phyloP scores from a whole-genome alignment of 352 stramenopile genomes.

The Phytophthora cryptogea region DNA sequence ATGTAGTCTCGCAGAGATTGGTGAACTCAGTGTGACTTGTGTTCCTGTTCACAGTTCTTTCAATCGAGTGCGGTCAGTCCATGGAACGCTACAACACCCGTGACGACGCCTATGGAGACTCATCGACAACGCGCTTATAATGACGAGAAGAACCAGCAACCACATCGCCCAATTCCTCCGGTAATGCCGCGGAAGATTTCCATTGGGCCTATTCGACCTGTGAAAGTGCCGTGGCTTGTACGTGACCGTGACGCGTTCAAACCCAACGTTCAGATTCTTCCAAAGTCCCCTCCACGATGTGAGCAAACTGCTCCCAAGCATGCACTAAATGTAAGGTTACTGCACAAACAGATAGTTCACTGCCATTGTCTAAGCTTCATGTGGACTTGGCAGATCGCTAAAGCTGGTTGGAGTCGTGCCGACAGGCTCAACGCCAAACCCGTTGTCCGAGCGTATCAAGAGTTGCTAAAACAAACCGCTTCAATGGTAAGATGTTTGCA shows the following conservation, averaged over 20 bases:
- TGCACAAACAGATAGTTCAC: neutral
- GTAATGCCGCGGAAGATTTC: constrained; percentile 21
- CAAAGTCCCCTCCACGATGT: neutral
- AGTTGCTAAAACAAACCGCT: constrained; percentile 52
- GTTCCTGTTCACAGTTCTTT: constrained; percentile 8
- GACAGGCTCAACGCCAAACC: constrained; percentile 41
- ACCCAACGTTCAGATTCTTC: constrained; percentile 11
- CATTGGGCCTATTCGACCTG: constrained; percentile 25
- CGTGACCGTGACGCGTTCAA: constrained; percentile 4
- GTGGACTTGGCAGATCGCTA: constrained; percentile 20
- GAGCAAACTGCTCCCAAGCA: constrained; percentile 12
- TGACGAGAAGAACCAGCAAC: constrained; percentile 7
- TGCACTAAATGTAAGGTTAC: constrained; percentile 15
- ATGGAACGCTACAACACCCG: constrained; percentile 24
- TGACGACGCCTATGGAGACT: constrained; percentile 22
- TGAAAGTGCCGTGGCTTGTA: constrained; percentile 24
- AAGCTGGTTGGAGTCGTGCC: constrained; percentile 16
- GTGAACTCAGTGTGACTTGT: neutral
- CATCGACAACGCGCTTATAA: constrained; percentile 4
- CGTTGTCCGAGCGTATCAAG: constrained; percentile 52
- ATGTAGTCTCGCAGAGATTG: neutral
- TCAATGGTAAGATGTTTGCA: constrained; percentile 42
- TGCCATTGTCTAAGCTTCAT: neutral
- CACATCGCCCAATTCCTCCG: constrained; percentile 11
- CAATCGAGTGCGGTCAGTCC: constrained; percentile 23